Percentiles rank a stretch among this genome's conserved stretches.
phyloP scores from a whole-genome alignment of 2,329 filamentous ascomycete species.

The Phyllosticta citrichinensis region DNA sequence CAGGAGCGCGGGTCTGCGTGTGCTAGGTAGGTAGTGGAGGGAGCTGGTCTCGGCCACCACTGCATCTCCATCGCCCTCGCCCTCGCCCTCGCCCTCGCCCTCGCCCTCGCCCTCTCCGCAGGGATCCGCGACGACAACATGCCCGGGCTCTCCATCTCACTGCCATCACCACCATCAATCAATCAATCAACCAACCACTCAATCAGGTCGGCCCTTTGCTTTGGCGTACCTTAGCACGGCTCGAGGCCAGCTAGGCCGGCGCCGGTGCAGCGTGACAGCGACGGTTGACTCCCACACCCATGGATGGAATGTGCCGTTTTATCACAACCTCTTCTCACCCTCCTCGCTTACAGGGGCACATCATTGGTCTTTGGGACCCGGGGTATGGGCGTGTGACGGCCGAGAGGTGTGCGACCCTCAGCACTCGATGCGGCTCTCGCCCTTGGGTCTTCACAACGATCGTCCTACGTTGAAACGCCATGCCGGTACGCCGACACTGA shows the following conservation, averaged over 20 bases:
- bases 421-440: neutral
- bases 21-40: too few species aligned
- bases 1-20: constrained; percentile 3
- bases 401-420: neutral
- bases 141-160: too few species aligned
- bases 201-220: too few species aligned
- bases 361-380: neutral
- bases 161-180: too few species aligned
- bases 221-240: neutral
- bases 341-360: neutral
- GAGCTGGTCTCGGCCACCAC: neutral
- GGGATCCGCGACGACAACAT: too few species aligned
- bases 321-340: neutral
- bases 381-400: neutral
- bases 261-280: neutral
- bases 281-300: neutral
- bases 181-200: too few species aligned
- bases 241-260: neutral
- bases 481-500: neutral
- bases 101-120: too few species aligned
- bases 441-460: neutral
- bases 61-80: too few species aligned
- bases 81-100: too few species aligned
- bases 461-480: neutral
- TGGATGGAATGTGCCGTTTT: neutral